phyloP scores from a whole-genome alignment of 106 monocot species.

The Gastrodia elata region DNA sequence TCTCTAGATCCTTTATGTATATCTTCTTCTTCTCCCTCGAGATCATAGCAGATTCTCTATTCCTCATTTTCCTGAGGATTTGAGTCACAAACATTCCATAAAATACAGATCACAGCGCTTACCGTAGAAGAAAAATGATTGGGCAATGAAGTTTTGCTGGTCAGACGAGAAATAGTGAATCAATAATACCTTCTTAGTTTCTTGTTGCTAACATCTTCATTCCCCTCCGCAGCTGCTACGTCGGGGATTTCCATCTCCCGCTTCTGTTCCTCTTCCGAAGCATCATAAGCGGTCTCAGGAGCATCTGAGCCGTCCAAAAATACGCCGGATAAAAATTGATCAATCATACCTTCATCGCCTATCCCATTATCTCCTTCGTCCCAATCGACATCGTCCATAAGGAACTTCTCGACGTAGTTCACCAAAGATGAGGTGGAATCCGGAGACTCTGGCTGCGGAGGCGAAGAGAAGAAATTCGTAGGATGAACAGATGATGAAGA shows the following conservation, averaged over 20 bases:
- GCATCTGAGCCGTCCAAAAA: conserved; percentile 2
- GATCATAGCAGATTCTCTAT: conserved; percentile 91
- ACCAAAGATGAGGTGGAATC: neutral
- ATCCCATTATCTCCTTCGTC: neutral
- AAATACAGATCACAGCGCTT: neutral
- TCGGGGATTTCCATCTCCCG: neutral
- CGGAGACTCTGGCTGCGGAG: neutral
- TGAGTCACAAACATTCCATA: conserved; percentile 1
- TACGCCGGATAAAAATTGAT: conserved; percentile 7
- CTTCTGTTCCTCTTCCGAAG: neutral
- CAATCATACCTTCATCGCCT: neutral
- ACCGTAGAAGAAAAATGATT: neutral
- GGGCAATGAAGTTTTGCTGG: neutral
- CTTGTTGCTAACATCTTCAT: conserved; percentile 12
- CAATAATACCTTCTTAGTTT: conserved; percentile 22
- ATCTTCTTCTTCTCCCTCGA: conserved; percentile 93
- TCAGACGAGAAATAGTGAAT: neutral
- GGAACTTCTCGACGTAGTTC: conserved; percentile 12
- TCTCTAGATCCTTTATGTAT: conserved; percentile 75
- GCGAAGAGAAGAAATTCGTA: neutral
- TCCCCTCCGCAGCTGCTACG: neutral
- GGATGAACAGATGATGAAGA: neutral
- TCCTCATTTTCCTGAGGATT: conserved; percentile 70
- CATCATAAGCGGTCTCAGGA: conserved; percentile 9
- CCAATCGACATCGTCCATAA: conserved; percentile 10